phyloP scores from a whole-genome alignment of 106 monocot species.

The Dioscorea dumetorum region DNA sequence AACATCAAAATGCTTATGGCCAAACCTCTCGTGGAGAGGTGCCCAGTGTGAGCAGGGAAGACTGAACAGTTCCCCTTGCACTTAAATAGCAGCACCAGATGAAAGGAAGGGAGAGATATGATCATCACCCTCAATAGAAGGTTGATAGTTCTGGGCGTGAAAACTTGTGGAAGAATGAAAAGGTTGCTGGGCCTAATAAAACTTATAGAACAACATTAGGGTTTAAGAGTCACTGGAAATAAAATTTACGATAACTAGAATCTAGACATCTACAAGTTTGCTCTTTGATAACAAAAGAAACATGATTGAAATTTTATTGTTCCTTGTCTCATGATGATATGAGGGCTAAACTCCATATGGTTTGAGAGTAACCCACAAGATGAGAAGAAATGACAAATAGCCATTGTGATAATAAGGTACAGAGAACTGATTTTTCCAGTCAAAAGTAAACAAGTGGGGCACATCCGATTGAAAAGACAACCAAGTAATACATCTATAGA shows the following conservation, averaged over 20 bases:
- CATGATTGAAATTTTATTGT: neutral
- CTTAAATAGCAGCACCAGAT: constrained; percentile 37
- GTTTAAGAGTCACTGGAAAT: neutral
- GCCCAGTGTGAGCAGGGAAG: constrained; percentile 43
- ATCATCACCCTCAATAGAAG: constrained; percentile 64
- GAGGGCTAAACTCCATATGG: no score
- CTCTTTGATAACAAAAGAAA: neutral
- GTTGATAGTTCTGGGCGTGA: constrained; percentile 65
- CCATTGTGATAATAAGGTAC: no score
- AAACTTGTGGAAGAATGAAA: constrained; percentile 72
- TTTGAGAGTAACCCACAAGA: no score
- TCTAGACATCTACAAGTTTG: neutral
- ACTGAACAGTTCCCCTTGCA: constrained; percentile 43
- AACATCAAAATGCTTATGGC: neutral
- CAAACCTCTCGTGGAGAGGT: constrained; percentile 68
- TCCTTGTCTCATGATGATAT: no score
- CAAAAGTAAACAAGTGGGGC: no score
- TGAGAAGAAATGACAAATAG: no score
- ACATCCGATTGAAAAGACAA: no score
- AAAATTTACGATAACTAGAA: neutral
- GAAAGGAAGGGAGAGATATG: constrained; percentile 64
- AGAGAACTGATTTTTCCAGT: no score
- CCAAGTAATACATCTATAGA: no score
- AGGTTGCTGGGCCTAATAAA: constrained; percentile 50
- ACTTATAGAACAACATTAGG: neutral